Percentiles rank a stretch among this genome's conserved stretches.
phyloP scores from a whole-genome alignment of 75 land plant species.

The Pseudotsuga menziesii region DNA sequence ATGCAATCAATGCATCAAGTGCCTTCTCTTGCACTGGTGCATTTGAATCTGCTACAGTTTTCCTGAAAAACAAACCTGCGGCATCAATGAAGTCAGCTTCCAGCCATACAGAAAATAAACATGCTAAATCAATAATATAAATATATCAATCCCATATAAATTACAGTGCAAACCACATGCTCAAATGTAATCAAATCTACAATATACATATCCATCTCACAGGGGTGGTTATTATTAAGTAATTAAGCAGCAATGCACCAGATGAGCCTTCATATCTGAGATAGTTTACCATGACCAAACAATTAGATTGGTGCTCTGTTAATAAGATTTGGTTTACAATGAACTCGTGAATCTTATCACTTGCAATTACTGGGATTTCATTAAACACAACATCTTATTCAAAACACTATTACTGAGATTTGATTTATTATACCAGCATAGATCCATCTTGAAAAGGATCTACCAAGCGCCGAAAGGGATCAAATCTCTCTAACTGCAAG shows the following conservation, averaged over 20 bases:
- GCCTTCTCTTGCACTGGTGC: constrained; percentile 56
- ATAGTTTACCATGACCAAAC: background rate
- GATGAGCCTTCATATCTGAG: background rate
- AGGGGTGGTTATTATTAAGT: background rate
- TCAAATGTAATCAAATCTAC: background rate
- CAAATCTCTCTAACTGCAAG: no score
- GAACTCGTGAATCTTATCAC: background rate
- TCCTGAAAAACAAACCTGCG: constrained; percentile 43
- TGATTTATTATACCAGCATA: no score
- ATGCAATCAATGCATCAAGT: constrained; percentile 45
- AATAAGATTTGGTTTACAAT: background rate
- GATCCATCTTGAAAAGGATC: no score
- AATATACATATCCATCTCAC: background rate
- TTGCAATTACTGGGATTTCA: no score
- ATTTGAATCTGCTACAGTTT: constrained; percentile 50
- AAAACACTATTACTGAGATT: background rate
- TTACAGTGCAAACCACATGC: background rate
- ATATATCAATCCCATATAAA: background rate
- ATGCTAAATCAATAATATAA: background rate
- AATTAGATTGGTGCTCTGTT: background rate
- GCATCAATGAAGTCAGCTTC: background rate
- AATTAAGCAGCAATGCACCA: background rate
- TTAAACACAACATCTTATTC: background rate
- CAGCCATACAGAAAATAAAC: background rate
- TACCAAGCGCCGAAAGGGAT: no score